Evolutionary conservation across 2,329 filamentous ascomycete genomes (phyloP), one percentile per base, ranked within the genome.

Genomic region (Xenoacremonium recifei): DNA sequence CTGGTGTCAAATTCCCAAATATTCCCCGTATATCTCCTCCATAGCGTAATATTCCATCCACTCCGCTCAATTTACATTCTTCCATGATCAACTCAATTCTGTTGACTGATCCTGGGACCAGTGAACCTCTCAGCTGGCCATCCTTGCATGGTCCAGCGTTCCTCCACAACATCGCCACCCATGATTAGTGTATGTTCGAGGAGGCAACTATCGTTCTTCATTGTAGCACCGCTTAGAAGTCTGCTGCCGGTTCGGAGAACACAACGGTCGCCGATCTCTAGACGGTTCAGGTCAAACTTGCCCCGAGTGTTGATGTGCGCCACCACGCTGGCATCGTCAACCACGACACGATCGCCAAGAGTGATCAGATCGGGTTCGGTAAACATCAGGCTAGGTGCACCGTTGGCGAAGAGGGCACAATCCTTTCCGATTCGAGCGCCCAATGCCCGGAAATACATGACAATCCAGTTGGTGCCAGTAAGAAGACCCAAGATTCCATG

Each of bases 171-270:
- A 54, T 81, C 76, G 4, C 77, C 77, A 2, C 71, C 71, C 68
- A 81, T 75, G 31, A 81, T 66, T 4, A 80, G 64, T 0, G 77
- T 80, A 48, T 81, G 77, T 60, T 81, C 77, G 25, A 81, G 55
- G 25, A 81, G 58, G 49, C 75, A 75, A 16, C 70, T 69, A 50
- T 78, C 76, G 3, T 68, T 60, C 41, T 69, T 70, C 76, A 80
- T 79, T 16, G 55, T 66, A 4, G 75, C 75, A 10, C 76, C 77
- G 29, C 69, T 73, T 37, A 81, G 63, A 40, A 81, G 56, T 21
- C 77, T 63, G 32, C 71, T 75, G 2, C 75, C 76, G 3, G 69
- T 70, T 7, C 77, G 63, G 48, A 80, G 51, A 7, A 80, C 76
- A 49, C 73, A 75, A 13, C 77, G 57, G 41, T 75, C 66, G 0